Evolutionary conservation across 768 basidiomycete species (phyloP).

Genomic region (Naganishia vishniacii): DNA sequence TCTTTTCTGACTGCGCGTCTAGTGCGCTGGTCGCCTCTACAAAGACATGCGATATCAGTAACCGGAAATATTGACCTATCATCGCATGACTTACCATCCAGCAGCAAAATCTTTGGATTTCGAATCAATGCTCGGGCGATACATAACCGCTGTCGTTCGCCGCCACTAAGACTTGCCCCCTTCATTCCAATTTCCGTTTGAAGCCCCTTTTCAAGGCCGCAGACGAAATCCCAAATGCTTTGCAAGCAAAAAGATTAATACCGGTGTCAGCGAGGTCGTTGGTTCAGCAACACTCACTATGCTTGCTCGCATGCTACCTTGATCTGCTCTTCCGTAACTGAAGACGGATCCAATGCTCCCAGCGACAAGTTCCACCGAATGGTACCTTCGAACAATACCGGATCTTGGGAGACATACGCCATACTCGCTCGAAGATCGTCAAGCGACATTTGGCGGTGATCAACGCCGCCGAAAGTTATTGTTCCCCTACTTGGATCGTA

Average conservation of each 20-base stretch:
- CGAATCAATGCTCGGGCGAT: constrained; percentile 45
- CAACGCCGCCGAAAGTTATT: constrained; percentile 39
- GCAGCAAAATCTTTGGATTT: constrained; percentile 42
- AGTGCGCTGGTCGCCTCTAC: constrained; percentile 42
- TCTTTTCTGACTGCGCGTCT: constrained; percentile 29
- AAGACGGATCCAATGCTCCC: constrained; percentile 29
- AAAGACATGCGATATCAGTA: neutral
- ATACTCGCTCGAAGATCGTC: constrained; percentile 35
- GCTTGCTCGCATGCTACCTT: constrained; percentile 36
- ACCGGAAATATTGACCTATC: neutral
- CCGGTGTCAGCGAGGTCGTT: constrained; percentile 4
- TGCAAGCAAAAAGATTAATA: neutral
- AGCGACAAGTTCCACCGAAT: constrained; percentile 39
- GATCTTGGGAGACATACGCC: constrained; percentile 47
- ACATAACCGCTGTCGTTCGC: constrained; percentile 45
- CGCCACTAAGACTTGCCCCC: constrained; percentile 42
- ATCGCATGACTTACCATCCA: constrained; percentile 32
- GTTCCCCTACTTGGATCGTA: constrained; percentile 41
- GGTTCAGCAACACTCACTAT: constrained; percentile 26
- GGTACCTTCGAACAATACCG: constrained; percentile 43
- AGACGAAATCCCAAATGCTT: constrained; percentile 32
- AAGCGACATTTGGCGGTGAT: constrained; percentile 38
- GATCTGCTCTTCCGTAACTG: constrained; percentile 34
- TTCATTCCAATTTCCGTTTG: constrained; percentile 47
- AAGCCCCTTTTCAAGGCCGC: constrained; percentile 37